Evolutionary conservation across 1,139 yeast species (phyloP).

Genomic region (Sugiyamaella xylanicola): DNA sequence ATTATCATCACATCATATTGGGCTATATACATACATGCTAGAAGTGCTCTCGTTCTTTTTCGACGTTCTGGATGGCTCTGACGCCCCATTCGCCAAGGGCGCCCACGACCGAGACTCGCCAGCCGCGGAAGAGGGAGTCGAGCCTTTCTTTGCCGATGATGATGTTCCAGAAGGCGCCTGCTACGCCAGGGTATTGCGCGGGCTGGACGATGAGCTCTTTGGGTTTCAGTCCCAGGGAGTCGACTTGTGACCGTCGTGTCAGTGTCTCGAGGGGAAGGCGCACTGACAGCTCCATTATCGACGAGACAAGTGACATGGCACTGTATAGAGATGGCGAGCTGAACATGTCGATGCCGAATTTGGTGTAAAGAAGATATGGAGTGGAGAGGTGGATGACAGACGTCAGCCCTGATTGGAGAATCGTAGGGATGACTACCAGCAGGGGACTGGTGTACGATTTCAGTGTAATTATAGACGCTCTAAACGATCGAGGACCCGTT

Average conservation of each 20-base stretch:
- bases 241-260: constrained; percentile 78
- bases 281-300: constrained; percentile 67
- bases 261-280: constrained; percentile 87
- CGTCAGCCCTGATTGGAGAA: constrained; percentile 63
- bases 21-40: constrained; percentile 18
- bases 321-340: constrained; percentile 66
- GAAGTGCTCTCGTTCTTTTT: constrained; percentile 42
- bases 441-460: constrained; percentile 59
- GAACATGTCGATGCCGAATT: constrained; percentile 69
- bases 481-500: constrained; percentile 44
- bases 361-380: constrained; percentile 67
- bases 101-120: constrained; percentile 84
- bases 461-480: constrained; percentile 44
- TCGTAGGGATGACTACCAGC: constrained; percentile 54
- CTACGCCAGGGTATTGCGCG: constrained; percentile 51
- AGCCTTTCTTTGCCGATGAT: constrained; percentile 46
- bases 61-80: constrained; percentile 57
- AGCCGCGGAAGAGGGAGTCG: constrained; percentile 73
- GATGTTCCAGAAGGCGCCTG: constrained; percentile 54
- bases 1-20: not conserved
- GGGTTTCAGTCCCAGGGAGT: constrained; percentile 49
- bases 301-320: constrained; percentile 53
- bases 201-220: constrained; percentile 41
- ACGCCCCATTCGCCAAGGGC: constrained; percentile 85
- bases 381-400: constrained; percentile 68